Evolutionary conservation across 1,139 yeast genomes (phyloP), one percentile per base, ranked within the genome.

Genomic region (Yamadazyma atmosphaerica): DNA sequence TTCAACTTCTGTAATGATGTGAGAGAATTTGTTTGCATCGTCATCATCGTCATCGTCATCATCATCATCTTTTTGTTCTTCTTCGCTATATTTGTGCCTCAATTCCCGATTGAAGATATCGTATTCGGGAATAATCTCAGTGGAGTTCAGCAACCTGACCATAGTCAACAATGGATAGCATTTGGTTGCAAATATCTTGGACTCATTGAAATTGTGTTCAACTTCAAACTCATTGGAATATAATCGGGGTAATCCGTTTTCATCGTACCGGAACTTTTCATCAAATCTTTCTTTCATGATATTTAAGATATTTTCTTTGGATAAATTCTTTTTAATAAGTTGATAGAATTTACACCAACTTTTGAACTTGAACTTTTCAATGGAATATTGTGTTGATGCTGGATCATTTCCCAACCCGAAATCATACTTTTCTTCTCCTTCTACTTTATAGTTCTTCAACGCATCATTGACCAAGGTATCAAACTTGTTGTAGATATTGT

Each of bases 251-350:
- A 88, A 65, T 4, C 94, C 95, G 46, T 82, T 76, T 34, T 76
- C 81, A 59, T 89, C 96, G 58, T 86, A 92, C 50, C 94, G 74
- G 65, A 92, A 92, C 39, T 67, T 68, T 43, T 83, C 87, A 52
- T 90, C 98, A 63, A 92, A 92, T 44, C 77, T 67, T 38, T 81
- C 86, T 57, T 83, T 79, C 52, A 85, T 58, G 19, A 83, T 68
- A 34, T 68, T 66, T 2, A 81, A 68, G 15, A 81, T 68, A 14
- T 71, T 76, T 35, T 82, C 88, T 44, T 77, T 83, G 14, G 76
- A 74, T 37, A 84, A 59, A 41, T 72, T 74, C 42, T 82, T 85
- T 46, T 74, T 83, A 35, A 84, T 68, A 14, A 78, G 65, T 3
- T 70, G 72, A 45, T 81, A 75, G 46, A 89, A 77, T 22, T 70